These are phyloP conservation scores for Toxicodendron radicans DNA, from an alignment of 345 rosid species.

Conservation along the genomic window DNA sequence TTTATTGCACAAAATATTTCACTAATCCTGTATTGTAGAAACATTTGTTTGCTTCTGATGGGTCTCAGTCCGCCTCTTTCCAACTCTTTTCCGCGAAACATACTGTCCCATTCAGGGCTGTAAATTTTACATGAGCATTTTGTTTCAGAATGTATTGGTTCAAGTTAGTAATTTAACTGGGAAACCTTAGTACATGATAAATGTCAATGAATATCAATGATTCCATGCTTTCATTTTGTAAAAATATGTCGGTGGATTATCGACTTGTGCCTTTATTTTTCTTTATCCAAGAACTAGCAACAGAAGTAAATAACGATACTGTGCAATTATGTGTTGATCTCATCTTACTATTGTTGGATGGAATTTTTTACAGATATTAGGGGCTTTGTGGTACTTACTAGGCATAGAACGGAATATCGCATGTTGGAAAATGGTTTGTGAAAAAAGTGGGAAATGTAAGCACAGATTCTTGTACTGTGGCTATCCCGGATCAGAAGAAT, in stretches of 20 bases:
- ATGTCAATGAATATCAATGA: background rate
- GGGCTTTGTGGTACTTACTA: constrained; percentile 82
- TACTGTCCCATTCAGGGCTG: background rate
- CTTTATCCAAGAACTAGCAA: too few relatives aligned
- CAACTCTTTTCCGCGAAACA: too few relatives aligned
- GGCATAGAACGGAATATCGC: constrained; percentile 75
- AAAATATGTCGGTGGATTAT: too few relatives aligned
- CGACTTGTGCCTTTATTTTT: too few relatives aligned
- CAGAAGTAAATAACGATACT: background rate
- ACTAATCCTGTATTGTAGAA: too few relatives aligned
- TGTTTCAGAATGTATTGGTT: background rate
- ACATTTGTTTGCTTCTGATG: too few relatives aligned
- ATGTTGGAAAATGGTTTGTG: constrained; percentile 71
- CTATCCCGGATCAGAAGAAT: constrained; percentile 42
- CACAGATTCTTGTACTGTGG: constrained; percentile 68
- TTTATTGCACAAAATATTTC: too few relatives aligned
- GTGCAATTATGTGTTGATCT: background rate
- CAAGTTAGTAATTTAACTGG: background rate
- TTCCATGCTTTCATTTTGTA: background rate
- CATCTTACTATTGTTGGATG: constrained; percentile 1
- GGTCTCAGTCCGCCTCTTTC: too few relatives aligned
- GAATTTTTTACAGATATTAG: constrained; percentile 54
- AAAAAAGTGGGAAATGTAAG: constrained; percentile 38
- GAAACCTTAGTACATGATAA: background rate
- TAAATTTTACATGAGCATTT: background rate